Evolutionary conservation across 768 basidiomycete genomes (phyloP), one percentile per base, ranked within the genome.

Genomic region (Mycena alexandri): DNA sequence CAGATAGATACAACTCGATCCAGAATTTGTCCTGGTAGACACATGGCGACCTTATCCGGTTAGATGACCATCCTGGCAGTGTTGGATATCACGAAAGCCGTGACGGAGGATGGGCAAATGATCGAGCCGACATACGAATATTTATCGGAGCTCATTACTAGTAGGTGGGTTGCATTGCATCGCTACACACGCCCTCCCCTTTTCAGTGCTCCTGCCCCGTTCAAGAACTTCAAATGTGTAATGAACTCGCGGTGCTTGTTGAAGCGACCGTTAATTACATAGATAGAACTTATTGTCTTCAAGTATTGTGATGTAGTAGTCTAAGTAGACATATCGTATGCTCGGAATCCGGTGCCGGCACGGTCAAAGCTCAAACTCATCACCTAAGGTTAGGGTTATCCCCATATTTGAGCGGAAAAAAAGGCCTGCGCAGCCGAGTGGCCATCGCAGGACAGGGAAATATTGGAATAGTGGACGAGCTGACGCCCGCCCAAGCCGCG

Each of bases 361-460:
- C 29, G 29, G 6, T 29, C 29, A n/a, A n/a, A n/a, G n/a, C 29
- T 22, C 22, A 10, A 24, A 48, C 12, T 52, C 29, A n/a, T n/a
- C 22, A n/a, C n/a, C 22, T n/a, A 2, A 6, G 33, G 33, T 34
- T 34, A 52, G 50, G 67, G 67, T 68, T 68, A 64, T 47, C 10
- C 5, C 56, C 2, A 8, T n/a, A 9, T 7, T 22, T 8, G 50
- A 34, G 33, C 43, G 22, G 41, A 58, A 68, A 76, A 76, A 75
- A 71, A 51, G 58, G 53, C 75, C 78, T 80, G 79, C 75, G 74
- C 76, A 78, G 51, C 80, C 79, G 79, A 79, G 80, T 79, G 80
- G 81, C 79, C 69, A 78, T 85, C 85, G 80, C 79, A 79, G 73
- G 61, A 51, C 50, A 51, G 25, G 50, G 13, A 51, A 52, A 52